These are phyloP conservation scores for Pichia sp. DNA, from an alignment of 1,139 yeast species.

Conservation along the genomic window DNA sequence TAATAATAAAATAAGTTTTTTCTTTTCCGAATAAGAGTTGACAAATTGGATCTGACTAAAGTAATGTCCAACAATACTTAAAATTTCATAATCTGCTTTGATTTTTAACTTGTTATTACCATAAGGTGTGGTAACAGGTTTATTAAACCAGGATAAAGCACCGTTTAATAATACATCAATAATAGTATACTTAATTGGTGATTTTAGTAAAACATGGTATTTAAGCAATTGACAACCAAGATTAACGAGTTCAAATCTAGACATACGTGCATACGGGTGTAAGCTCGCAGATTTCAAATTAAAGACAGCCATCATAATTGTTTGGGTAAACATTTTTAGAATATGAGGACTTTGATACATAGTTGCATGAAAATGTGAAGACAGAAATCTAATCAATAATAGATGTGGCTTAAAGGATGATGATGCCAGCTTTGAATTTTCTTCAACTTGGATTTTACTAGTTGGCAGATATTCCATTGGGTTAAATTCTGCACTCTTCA, in stretches of 20 bases:
- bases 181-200: constrained; percentile 41
- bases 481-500: constrained; percentile 55
- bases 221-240: constrained; percentile 62
- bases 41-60: constrained; percentile 14
- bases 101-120: constrained; percentile 75
- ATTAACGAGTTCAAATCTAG: constrained; percentile 66
- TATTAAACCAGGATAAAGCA: constrained; percentile 72
- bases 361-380: constrained; percentile 81
- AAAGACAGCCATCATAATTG: constrained; percentile 52
- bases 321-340: constrained; percentile 60
- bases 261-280: constrained; percentile 75
- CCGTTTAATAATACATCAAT: constrained; percentile 56
- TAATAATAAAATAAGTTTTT: constrained; percentile 47
- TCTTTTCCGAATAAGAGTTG: constrained; percentile 29
- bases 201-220: constrained; percentile 45
- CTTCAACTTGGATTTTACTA: constrained; percentile 54
- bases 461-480: constrained; percentile 91
- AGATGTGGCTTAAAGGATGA: constrained; percentile 67
- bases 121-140: constrained; percentile 63
- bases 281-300: constrained; percentile 55
- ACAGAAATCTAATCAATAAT: constrained; percentile 58
- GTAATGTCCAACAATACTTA: constrained; percentile 44
- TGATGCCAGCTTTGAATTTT: constrained; percentile 43
- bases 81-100: constrained; percentile 58
- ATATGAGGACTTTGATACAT: constrained; percentile 67